Base-by-base conservation (phyloP, 2,329 filamentous ascomycete species). In the Aspergillus flavus region DNA sequence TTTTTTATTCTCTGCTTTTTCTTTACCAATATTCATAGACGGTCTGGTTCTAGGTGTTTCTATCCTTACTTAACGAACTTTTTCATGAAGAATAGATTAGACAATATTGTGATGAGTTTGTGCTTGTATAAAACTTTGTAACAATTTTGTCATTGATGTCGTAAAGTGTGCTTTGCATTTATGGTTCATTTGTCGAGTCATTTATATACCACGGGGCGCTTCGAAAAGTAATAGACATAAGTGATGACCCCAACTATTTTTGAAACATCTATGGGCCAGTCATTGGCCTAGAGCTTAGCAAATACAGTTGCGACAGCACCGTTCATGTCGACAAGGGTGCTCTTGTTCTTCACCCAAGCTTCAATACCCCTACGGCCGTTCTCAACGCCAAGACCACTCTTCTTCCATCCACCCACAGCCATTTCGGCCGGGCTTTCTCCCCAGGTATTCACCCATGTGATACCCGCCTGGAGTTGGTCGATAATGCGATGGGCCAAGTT, bases 361-460 rank as follows among this genome's bases (percentile, higher is more conserved):
- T 91, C 89, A 59, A 97, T 84, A 0, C 93, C 93, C 71, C 86
- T 87, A 63, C 88, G 83, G 4, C 93, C 93, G 76, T 97, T 97
- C 83, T 96, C 93, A 1, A 96, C 89, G 0, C 93, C 93, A 11
- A 96, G 80, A 39, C 93, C 93, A 74, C 92, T 96, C 84, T 91
- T 85, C 82, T 96, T 96, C 93, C 93, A 96, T 0, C 93, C 93
- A 11, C 93, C 93, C 0, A 96, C 93, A 2, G 91, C 90, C 93
- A 96, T 96, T 82, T 96, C 93, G 0, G 93, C 92, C 0, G 93
- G 93, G 56, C 86, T 90, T 81, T 96, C 93, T n/a, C 93, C 93
- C 93, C 93, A 96, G 0, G 91, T 93, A 76, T 96, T 96, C 58
- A 96, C 85, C 93, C 93, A 96, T 1, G 92, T 96, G 72, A 96